A percentile compares a stretch with the other conserved stretches of the same genome.
Evolutionary conservation across 2,329 filamentous ascomycete genomes (phyloP).

Genomic region (Monosporascus sp.): DNA sequence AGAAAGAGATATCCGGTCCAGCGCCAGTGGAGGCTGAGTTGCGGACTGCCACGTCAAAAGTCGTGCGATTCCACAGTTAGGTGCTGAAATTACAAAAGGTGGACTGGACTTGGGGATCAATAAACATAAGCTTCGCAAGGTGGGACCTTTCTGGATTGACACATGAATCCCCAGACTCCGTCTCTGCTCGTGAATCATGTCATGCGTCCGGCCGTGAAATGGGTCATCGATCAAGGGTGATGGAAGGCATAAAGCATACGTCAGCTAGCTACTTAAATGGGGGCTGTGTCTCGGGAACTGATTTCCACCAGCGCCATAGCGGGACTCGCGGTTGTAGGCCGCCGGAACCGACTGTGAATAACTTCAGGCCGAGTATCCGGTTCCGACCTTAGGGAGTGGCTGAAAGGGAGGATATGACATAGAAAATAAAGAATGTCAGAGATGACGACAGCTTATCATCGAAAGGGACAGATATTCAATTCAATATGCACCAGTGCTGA

Average conservation of each 20-base stretch:
- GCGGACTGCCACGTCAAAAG: not conserved
- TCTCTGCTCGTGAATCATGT: no score
- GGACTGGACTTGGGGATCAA: no score
- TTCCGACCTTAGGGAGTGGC: not conserved
- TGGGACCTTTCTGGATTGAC: no score
- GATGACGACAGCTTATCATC: not conserved
- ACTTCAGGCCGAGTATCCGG: not conserved
- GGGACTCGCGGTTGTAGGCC: not conserved
- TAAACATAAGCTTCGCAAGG: no score
- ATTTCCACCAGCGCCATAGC: not conserved
- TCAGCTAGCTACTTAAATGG: not conserved
- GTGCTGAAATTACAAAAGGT: not conserved
- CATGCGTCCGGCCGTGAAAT: no score
- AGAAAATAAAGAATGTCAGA: not conserved
- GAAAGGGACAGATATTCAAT: no score
- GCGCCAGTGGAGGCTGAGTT: not conserved
- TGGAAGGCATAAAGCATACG: not conserved
- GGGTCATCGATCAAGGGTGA: no score
- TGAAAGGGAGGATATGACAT: not conserved
- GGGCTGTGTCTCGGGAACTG: not conserved
- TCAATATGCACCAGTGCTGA: no score
- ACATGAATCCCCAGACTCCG: no score
- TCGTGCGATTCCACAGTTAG: not conserved
- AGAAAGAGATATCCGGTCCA: no score
- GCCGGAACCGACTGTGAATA: not conserved